Conservation (phyloP, 768 basidiomycete genomes). For the Mycena vulgaris region DNA sequence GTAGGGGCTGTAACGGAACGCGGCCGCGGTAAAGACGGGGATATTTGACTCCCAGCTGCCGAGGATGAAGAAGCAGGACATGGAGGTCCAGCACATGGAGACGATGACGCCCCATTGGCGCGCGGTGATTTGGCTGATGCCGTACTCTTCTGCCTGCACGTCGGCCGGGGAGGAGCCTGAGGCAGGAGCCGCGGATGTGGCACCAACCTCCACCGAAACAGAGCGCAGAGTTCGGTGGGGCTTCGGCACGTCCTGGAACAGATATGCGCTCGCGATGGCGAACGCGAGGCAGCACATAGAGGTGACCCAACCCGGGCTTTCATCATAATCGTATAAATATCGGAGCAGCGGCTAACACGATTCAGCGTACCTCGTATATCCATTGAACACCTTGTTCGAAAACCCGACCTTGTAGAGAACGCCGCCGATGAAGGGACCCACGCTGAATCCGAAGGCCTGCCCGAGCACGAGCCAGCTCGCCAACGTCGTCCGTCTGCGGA, state of each 20-base stretch:
- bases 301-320: constrained; percentile 68
- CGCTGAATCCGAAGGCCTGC: constrained; percentile 63
- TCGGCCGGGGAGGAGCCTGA: neutral
- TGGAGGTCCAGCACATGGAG: constrained; percentile 72
- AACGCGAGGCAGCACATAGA: constrained; percentile 57
- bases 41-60: constrained; percentile 73
- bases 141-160: constrained; percentile 19
- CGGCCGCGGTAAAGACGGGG: constrained; percentile 60
- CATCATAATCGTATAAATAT: neutral
- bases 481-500: constrained; percentile 64
- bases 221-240: constrained; percentile 2
- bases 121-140: constrained; percentile 26
- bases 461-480: constrained; percentile 65
- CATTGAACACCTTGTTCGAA: constrained; percentile 61
- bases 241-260: constrained; percentile 46
- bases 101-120: constrained; percentile 63
- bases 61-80: constrained; percentile 74
- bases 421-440: constrained; percentile 67
- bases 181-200: neutral
- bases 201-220: constrained; percentile 8
- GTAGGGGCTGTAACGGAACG: constrained; percentile 72
- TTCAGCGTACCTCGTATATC: constrained; percentile 52
- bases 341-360: neutral
- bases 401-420: constrained; percentile 65
- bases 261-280: constrained; percentile 49